Evolutionary conservation across 306 rosid genomes (phyloP), one percentile per base, ranked within the genome.

Genomic region (Trifolium dubium): DNA sequence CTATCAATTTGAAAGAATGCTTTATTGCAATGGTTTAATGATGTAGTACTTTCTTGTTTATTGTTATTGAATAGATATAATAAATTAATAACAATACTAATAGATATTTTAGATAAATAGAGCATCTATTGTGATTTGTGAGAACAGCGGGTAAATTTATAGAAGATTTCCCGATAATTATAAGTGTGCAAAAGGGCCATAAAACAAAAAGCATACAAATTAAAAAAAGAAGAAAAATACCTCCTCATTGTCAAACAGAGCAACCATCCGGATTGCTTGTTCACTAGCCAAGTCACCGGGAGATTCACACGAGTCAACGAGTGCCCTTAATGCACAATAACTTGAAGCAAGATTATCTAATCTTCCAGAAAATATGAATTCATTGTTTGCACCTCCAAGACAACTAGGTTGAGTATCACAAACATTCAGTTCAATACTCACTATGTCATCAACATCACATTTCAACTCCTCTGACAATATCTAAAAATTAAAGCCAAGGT

Each of bases 161-260:
- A 12, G 37, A 56, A 13, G 37, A 28, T 10, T 56, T 28, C 12
- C 37, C 8, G n/a, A 55, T 4, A 55, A 51, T 51, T 29, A 11
- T 29, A 56, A 56, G 17, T 56, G 37, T 2, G 37, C 9, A 44
- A 41, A 41, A 44, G 50, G 11, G 14, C 11, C n/a, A 41, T 32
- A 59, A 54, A 69, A 10, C 53, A 64, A 14, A 64, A 64, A 7
- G 34, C 55, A 10, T 44, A 10, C 35, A 69, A 78, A 17, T 75
- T 64, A 37, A 29, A 50, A 50, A 34, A 71, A 63, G 74, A 81
- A 61, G 39, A 78, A 44, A 66, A 78, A 74, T 85, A 94, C 98
- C 98, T 94, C 98, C 72, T 94, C 98, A 65, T 91, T 94, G 84
- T 94, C 98, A 89, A 94, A 94, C 76, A 94, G 86, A 75, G 98